Percentiles rank a stretch among this genome's conserved stretches.
Conservation (phyloP, 2,329 filamentous ascomycete genomes). For the Neurospora sp. region DNA sequence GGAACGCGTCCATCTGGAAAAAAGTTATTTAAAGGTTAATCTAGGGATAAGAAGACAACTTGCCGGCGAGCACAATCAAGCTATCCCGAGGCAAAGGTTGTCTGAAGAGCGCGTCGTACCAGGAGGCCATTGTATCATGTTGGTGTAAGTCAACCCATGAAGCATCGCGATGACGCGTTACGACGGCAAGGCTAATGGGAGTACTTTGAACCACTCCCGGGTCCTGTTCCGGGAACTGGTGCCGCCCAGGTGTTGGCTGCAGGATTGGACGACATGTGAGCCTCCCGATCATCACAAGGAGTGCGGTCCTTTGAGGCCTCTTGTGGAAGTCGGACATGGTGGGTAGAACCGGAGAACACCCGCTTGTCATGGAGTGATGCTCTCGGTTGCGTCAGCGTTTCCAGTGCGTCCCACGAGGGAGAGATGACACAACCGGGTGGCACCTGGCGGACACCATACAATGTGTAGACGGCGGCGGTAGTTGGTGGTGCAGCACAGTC, state of each 20-base stretch:
- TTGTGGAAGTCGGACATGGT: not conserved
- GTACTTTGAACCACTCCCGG: not conserved
- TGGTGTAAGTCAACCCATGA: not conserved
- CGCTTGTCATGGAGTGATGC: not conserved
- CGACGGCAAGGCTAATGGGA: not conserved
- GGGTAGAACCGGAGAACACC: not conserved
- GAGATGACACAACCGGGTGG: not conserved
- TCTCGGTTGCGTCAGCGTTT: not conserved
- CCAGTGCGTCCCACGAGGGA: not conserved
- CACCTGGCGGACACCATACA: not conserved
- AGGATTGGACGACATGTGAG: not conserved
- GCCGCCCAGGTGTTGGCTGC: not conserved
- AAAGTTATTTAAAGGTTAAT: not conserved
- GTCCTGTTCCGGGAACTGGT: not conserved
- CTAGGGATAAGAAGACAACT: not conserved
- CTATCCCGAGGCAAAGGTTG: not conserved
- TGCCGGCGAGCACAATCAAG: not conserved
- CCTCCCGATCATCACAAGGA: not conserved
- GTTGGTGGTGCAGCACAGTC: not conserved
- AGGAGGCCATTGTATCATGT: not conserved
- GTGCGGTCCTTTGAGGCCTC: not conserved
- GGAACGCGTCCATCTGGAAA: not conserved
- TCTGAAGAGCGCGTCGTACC: not conserved
- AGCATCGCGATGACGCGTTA: not conserved
- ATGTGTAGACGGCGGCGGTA: not conserved